A percentile compares a stretch with the other conserved stretches of the same genome.
Conservation (phyloP, 192 early-diverging fungal species). For the Coemansia interrupta region DNA sequence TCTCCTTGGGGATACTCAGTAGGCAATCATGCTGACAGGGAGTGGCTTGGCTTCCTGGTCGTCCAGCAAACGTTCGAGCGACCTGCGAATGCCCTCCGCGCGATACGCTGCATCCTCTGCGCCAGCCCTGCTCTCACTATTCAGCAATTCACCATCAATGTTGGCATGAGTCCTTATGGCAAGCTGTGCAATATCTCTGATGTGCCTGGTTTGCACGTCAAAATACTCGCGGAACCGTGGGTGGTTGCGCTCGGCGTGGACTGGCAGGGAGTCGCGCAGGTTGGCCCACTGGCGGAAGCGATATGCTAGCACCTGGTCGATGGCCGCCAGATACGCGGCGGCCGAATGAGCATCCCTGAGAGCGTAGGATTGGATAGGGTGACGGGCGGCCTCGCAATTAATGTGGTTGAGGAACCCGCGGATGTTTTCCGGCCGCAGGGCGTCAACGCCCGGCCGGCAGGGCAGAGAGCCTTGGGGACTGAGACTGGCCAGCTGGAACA, state of each 20-base stretch:
- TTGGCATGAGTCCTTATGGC: slow-evolving; percentile 57
- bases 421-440: slow-evolving; percentile 73
- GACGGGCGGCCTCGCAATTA: slow-evolving; percentile 50
- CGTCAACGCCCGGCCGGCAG: slow-evolving; percentile 69
- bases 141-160: slow-evolving; percentile 52
- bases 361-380: slow-evolving; percentile 60
- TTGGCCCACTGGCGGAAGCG: slow-evolving; percentile 86
- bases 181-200: slow-evolving; percentile 58
- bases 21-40: slow-evolving; percentile 40
- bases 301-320: slow-evolving; percentile 83
- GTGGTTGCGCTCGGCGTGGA: slow-evolving; percentile 72
- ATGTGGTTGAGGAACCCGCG: slow-evolving; percentile 72
- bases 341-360: slow-evolving; percentile 58
- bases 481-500: slow-evolving; percentile 72
- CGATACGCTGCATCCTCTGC: slow-evolving; percentile 22
- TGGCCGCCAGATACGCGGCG: slow-evolving; percentile 69
- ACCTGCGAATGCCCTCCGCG: slow-evolving; percentile 36
- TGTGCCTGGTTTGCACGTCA: slow-evolving; percentile 59
- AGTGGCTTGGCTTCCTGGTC: slow-evolving; percentile 20
- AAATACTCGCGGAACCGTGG: slow-evolving; percentile 57
- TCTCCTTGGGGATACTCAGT: slow-evolving; percentile 6
- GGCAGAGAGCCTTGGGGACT: slow-evolving; percentile 84
- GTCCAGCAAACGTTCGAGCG: slow-evolving; percentile 27
- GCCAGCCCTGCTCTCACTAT: slow-evolving; percentile 7
- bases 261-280: slow-evolving; percentile 81